Percentiles rank a stretch among this genome's conserved stretches.
phyloP scores from a whole-genome alignment of 306 rosid species.

The Rosa rugosa region DNA sequence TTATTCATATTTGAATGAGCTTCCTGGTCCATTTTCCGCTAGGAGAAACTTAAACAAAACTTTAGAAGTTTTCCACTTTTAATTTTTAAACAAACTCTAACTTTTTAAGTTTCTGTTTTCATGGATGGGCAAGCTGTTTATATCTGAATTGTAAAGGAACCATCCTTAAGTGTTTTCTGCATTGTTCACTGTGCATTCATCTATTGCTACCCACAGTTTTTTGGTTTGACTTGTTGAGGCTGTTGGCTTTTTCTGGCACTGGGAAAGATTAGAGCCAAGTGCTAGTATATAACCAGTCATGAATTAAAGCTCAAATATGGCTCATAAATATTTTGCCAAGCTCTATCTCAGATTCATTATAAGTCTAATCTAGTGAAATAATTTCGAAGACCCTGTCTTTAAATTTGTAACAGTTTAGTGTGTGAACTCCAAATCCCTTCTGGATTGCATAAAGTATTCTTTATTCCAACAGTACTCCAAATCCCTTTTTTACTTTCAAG shows the following conservation, averaged over 20 bases:
- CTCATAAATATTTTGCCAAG: neutral
- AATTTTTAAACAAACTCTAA: neutral
- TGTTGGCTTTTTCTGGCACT: neutral
- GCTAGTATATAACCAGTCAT: neutral
- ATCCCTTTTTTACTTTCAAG: neutral
- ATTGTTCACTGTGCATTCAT: neutral
- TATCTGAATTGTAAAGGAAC: neutral
- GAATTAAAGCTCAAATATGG: neutral
- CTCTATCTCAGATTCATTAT: neutral
- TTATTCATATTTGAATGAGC: neutral
- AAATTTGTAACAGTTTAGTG: neutral
- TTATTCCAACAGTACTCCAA: neutral
- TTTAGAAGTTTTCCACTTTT: too few species aligned
- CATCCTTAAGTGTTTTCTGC: neutral
- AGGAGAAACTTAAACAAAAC: too few species aligned
- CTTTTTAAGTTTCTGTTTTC: neutral
- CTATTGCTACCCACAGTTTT: neutral
- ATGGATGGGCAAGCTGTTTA: neutral
- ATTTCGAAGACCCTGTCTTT: neutral
- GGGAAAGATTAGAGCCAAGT: neutral
- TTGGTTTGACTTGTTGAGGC: neutral
- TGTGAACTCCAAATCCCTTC: conserved; percentile 2
- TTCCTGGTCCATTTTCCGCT: neutral
- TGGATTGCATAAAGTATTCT: neutral
- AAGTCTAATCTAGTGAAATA: neutral